phyloP scores from a whole-genome alignment of 371 early-diverging fungal species.

The Apophysomyces sp. region DNA sequence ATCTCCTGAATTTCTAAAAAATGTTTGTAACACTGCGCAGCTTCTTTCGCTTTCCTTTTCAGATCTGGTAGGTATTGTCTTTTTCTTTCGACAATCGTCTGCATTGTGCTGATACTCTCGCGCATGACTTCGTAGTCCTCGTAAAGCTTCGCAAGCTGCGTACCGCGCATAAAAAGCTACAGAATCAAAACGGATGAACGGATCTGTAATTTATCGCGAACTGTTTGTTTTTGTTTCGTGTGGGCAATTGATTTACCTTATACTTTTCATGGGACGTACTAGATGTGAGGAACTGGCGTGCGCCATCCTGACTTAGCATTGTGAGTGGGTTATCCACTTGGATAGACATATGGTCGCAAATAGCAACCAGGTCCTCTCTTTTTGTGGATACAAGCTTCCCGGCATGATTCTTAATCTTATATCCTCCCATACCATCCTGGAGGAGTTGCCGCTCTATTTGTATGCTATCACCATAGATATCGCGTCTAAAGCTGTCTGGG shows the following conservation, averaged over 20 bases:
- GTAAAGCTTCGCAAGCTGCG: conserved; percentile 76
- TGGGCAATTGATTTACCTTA: conserved; percentile 35
- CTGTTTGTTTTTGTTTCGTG: too few species aligned
- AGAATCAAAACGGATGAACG: background rate
- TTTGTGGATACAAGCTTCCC: conserved; percentile 68
- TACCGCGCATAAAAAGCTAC: conserved; percentile 84
- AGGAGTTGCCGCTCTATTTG: conserved; percentile 77
- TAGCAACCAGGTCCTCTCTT: conserved; percentile 78
- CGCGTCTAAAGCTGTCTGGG: conserved; percentile 75
- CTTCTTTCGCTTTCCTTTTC: conserved; percentile 58
- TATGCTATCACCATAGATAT: conserved; percentile 80
- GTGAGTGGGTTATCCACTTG: conserved; percentile 92
- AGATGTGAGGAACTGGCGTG: conserved; percentile 86
- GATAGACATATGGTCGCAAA: conserved; percentile 88
- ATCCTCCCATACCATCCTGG: conserved; percentile 65
- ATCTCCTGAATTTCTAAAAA: conserved; percentile 64
- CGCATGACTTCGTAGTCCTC: conserved; percentile 70
- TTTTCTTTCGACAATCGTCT: conserved; percentile 58
- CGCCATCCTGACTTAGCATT: conserved; percentile 91
- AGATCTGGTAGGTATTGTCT: conserved; percentile 57
- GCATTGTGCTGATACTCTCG: conserved; percentile 64
- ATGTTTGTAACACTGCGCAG: conserved; percentile 59
- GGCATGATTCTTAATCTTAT: conserved; percentile 70
- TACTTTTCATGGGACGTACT: conserved; percentile 86
- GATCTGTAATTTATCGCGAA: background rate